Conservation (phyloP, 225 moss, liverwort and hornwort species). For the Marchantia polymorpha region DNA sequence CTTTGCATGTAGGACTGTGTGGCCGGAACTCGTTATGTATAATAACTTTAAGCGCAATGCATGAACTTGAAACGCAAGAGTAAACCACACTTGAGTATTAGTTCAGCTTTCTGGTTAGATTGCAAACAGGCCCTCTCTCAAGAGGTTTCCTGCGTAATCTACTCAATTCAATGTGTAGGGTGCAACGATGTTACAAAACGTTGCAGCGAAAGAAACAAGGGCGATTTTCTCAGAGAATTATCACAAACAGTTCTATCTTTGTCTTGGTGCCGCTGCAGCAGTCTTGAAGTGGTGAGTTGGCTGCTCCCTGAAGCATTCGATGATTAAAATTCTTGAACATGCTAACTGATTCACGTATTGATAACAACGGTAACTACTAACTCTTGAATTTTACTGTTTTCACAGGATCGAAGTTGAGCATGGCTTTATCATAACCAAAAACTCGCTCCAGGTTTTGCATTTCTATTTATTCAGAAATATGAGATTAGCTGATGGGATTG, state of each 20-base stretch:
- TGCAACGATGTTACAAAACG: conserved; percentile 59
- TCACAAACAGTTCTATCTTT: conserved; percentile 83
- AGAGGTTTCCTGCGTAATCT: neutral
- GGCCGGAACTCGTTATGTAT: too few relatives aligned
- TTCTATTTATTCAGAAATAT: neutral
- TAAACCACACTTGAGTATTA: neutral
- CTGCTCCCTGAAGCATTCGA: neutral
- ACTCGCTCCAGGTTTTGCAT: conserved; percentile 62
- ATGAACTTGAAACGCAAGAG: neutral
- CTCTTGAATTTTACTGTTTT: neutral
- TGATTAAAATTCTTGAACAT: too few relatives aligned
- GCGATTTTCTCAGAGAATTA: conserved; percentile 67
- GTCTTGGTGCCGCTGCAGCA: conserved; percentile 88
- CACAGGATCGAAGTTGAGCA: conserved; percentile 70
- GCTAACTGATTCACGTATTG: neutral
- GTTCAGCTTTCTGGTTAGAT: too few relatives aligned
- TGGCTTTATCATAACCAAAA: conserved; percentile 64
- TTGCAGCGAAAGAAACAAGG: conserved; percentile 56
- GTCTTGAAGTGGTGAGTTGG: conserved; percentile 67
- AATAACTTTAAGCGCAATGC: too few relatives aligned
- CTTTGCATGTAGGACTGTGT: too few relatives aligned
- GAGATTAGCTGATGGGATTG: neutral
- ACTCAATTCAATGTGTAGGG: conserved; percentile 45
- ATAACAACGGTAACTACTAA: neutral
- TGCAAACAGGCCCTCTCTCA: too few relatives aligned